phyloP scores from a whole-genome alignment of 495 filamentous ascomycete species.

The Penicillium angulare region DNA sequence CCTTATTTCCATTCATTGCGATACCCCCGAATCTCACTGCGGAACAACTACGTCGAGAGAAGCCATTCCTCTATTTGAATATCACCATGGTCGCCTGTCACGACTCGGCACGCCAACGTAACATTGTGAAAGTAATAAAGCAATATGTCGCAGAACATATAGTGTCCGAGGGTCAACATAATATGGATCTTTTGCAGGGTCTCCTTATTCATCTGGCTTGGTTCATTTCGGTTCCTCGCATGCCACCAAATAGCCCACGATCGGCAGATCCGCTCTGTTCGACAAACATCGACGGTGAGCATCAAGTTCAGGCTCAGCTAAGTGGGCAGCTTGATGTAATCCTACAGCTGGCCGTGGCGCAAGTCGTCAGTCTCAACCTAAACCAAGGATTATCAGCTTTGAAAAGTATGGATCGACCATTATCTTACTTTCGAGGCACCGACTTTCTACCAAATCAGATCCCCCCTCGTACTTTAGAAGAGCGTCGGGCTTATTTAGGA shows the following conservation, averaged over 20 bases:
- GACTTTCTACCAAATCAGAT: conserved; percentile 10
- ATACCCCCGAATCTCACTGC: conserved; percentile 25
- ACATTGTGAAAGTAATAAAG: conserved; percentile 18
- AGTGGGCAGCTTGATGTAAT: conserved; percentile 25
- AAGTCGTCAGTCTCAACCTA: conserved; percentile 29
- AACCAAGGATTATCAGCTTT: conserved; percentile 15
- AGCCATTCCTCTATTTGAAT: conserved; percentile 36
- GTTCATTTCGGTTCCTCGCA: conserved; percentile 23
- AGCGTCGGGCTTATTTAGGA: conserved; percentile 31
- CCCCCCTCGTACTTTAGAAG: conserved; percentile 24
- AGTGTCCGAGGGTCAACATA: conserved; percentile 32
- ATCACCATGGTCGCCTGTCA: conserved; percentile 37
- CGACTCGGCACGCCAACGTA: conserved; percentile 17
- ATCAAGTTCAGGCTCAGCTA: background rate
- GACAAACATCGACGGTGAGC: background rate
- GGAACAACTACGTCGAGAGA: conserved; percentile 25
- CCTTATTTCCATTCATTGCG: conserved; percentile 39
- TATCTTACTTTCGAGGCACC: conserved; percentile 16
- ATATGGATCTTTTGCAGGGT: conserved; percentile 39
- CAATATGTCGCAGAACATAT: conserved; percentile 31
- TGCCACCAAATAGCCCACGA: background rate
- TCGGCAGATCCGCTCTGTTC: background rate
- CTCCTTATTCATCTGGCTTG: conserved; percentile 41
- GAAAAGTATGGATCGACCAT: conserved; percentile 20
- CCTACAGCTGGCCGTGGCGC: conserved; percentile 23